Evolutionary conservation across 495 filamentous ascomycete genomes (phyloP).

Genomic region (Lophium mytilinum): DNA sequence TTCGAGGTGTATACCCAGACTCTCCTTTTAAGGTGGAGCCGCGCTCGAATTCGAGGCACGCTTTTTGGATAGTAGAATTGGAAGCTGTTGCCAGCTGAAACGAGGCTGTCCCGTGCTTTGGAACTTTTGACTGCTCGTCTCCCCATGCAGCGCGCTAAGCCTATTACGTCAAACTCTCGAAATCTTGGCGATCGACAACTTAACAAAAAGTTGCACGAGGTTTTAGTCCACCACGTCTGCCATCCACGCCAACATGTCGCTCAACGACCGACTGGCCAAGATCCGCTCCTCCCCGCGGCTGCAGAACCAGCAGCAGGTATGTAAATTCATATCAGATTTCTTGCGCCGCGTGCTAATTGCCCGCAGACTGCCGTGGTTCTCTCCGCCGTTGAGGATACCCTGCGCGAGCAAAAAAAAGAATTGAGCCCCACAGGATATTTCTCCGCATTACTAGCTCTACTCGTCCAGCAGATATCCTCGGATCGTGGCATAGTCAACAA

Average conservation of each 20-base stretch:
- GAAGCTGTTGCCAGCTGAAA: no score
- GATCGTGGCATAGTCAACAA: conserved; percentile 63
- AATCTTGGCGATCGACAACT: no score
- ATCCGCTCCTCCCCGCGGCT: conserved; percentile 86
- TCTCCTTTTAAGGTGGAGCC: neutral
- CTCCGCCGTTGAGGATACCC: conserved; percentile 82
- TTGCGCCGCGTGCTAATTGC: neutral
- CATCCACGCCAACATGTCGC: conserved; percentile 44
- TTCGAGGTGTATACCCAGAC: neutral
- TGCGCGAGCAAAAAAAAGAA: conserved; percentile 74
- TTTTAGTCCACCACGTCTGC: neutral
- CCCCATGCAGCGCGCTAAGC: no score
- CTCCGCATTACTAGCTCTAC: conserved; percentile 84
- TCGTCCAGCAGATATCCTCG: conserved; percentile 63
- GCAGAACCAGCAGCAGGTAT: conserved; percentile 86
- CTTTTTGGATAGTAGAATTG: no score
- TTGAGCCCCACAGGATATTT: conserved; percentile 87
- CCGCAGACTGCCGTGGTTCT: conserved; percentile 76
- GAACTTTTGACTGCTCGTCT: no score
- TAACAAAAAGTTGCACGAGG: no score
- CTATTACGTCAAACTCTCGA: no score
- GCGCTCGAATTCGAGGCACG: no score
- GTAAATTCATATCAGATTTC: conserved; percentile 14
- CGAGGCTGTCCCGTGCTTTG: no score
- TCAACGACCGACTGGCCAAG: conserved; percentile 87